A percentile compares a stretch with the other conserved stretches of the same genome.
phyloP scores from a whole-genome alignment of 257 asterid genomes.

The Fraxinus quadrangulata region DNA sequence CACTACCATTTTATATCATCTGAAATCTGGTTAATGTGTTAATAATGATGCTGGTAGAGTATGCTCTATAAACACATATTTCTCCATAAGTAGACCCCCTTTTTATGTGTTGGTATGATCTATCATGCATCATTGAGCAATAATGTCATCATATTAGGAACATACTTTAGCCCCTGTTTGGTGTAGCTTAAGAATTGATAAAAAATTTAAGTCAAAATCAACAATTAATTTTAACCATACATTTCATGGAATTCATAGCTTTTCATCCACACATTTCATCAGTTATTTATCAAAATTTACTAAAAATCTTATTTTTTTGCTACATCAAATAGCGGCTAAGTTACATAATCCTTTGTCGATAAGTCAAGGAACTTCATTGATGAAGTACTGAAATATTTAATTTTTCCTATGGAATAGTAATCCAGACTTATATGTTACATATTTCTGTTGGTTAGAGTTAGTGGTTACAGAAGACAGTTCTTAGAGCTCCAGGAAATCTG shows the following conservation, averaged over 20 bases:
- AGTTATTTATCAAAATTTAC: too few species aligned
- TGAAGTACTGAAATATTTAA: not conserved
- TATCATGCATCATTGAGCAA: not conserved
- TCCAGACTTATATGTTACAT: not conserved
- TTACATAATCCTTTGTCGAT: not conserved
- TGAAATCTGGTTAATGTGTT: not conserved
- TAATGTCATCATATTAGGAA: constrained; percentile 12
- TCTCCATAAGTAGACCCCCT: not conserved
- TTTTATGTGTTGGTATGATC: not conserved
- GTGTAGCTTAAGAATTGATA: too few species aligned
- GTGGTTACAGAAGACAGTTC: not conserved
- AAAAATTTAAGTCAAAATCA: too few species aligned
- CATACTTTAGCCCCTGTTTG: not conserved
- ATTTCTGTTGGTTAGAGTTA: not conserved
- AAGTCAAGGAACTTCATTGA: constrained; percentile 16
- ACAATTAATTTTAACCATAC: too few species aligned
- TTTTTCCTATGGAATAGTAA: not conserved
- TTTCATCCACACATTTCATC: too few species aligned
- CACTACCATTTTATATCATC: not conserved
- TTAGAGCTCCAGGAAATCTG: not conserved
- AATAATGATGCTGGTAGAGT: not conserved
- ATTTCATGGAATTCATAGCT: too few species aligned
- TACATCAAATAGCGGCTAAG: too few species aligned
- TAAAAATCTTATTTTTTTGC: too few species aligned
- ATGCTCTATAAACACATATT: not conserved